phyloP scores from a whole-genome alignment of 2,329 filamentous ascomycete species.

The Colletotrichum spaethianum region DNA sequence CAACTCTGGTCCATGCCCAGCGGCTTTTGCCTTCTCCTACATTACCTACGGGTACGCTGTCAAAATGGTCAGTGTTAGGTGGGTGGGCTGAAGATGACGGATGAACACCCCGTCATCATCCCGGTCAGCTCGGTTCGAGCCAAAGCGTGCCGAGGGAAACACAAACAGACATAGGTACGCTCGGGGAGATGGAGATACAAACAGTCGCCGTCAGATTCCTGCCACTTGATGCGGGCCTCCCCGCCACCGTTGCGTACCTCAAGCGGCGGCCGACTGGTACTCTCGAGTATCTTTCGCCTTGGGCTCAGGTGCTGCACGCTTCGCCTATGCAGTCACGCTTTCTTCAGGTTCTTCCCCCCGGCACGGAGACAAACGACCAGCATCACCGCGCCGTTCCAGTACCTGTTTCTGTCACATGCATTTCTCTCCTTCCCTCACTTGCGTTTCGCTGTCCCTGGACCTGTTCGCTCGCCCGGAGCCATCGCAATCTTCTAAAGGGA shows the following conservation, averaged over 20 bases:
- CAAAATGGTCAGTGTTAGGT: conserved; percentile 12
- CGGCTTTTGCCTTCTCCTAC: conserved; percentile 5
- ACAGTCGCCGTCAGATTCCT: conserved; percentile 19
- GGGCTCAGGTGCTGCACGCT: conserved; percentile 17
- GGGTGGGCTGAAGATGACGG: conserved; percentile 28
- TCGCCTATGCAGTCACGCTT: conserved; percentile 12
- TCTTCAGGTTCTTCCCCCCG: conserved; percentile 13
- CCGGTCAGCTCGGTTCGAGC: conserved; percentile 36
- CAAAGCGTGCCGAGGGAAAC: conserved; percentile 30
- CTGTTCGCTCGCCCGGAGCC: conserved; percentile 16
- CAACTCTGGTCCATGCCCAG: conserved; percentile 9
- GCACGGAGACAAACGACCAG: background rate
- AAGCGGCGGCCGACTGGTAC: conserved; percentile 20
- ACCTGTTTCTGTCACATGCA: conserved; percentile 35
- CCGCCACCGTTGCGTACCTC: conserved; percentile 20
- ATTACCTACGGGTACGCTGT: background rate
- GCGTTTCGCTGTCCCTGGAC: conserved; percentile 25
- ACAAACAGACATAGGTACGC: background rate
- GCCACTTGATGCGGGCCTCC: conserved; percentile 9
- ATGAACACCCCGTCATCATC: conserved; percentile 41
- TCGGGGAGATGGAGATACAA: conserved; percentile 27
- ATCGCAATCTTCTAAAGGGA: conserved; percentile 21
- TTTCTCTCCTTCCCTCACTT: conserved; percentile 22
- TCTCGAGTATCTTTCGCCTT: conserved; percentile 26
- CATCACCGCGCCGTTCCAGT: background rate